A percentile compares a stretch with the other conserved stretches of the same genome.
Conservation (phyloP, 805 yeast genomes). For the Cyberlindnera xishuangbannaensis region DNA sequence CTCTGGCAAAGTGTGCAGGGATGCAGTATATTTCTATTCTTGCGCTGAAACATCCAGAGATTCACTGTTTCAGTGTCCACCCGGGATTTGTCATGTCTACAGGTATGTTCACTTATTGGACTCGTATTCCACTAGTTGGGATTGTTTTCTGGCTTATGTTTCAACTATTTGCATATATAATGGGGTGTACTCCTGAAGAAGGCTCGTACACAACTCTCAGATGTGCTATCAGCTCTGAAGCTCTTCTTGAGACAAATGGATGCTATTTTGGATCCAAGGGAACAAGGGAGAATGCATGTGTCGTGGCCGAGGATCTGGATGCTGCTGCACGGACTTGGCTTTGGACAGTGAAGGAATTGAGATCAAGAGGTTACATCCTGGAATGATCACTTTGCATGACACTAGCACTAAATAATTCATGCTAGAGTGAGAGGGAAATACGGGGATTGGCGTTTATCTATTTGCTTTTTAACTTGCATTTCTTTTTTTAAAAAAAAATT, state of each 20-base stretch:
- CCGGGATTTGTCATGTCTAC: constrained; percentile 89
- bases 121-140: constrained; percentile 74
- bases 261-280: constrained; percentile 63
- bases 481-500: too few species aligned
- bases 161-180: constrained; percentile 59
- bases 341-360: constrained; percentile 64
- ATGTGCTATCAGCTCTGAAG: constrained; percentile 52
- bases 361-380: constrained; percentile 41
- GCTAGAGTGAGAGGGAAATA: too few species aligned
- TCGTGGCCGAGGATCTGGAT: constrained; percentile 49
- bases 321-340: constrained; percentile 70
- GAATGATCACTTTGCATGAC: too few species aligned
- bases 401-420: too few species aligned
- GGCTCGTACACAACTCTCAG: constrained; percentile 62
- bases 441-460: too few species aligned
- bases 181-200: constrained; percentile 69
- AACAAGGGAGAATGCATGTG: constrained; percentile 50
- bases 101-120: constrained; percentile 69
- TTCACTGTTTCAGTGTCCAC: constrained; percentile 61
- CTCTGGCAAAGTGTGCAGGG: constrained; percentile 69
- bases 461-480: too few species aligned
- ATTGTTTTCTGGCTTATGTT: constrained; percentile 64
- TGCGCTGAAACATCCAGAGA: constrained; percentile 59
- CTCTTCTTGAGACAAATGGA: constrained; percentile 47
- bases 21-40: constrained; percentile 67